phyloP scores from a whole-genome alignment of 352 stramenopile species.

The Globisporangium paddicum region DNA sequence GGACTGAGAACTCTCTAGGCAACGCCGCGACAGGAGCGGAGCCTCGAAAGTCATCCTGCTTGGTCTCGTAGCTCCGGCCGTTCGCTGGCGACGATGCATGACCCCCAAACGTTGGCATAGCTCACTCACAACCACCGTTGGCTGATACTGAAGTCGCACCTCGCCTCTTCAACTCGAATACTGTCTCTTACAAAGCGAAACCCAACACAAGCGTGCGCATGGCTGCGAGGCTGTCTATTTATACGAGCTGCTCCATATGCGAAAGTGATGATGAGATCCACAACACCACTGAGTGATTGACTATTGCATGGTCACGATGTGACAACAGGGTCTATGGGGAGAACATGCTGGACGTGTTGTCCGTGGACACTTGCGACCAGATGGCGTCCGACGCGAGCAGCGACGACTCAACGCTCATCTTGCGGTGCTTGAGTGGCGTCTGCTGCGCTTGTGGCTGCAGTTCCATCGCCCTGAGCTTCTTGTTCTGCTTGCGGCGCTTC shows the following conservation, averaged over 20 bases:
- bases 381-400: conserved; percentile 57
- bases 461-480: conserved; percentile 11
- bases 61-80: background rate
- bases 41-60: background rate
- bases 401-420: conserved; percentile 64
- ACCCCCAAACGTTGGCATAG: background rate
- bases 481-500: conserved; percentile 12
- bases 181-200: background rate
- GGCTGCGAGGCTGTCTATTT: background rate
- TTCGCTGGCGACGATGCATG: background rate
- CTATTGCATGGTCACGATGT: too few species aligned
- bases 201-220: background rate
- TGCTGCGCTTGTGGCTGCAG: conserved; percentile 7
- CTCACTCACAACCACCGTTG: background rate
- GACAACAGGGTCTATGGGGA: conserved; percentile 1
- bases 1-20: background rate
- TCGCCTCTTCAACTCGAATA: background rate
- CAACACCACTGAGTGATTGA: too few species aligned
- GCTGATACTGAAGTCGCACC: background rate
- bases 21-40: background rate
- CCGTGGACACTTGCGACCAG: conserved; percentile 60
- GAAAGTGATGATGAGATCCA: background rate
- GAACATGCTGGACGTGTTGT: conserved; percentile 28
- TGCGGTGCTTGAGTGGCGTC: conserved; percentile 24
- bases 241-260: background rate